These are phyloP conservation scores for Dentipellis sp. DNA, from an alignment of 768 basidiomycete species.

Conservation along the genomic window DNA sequence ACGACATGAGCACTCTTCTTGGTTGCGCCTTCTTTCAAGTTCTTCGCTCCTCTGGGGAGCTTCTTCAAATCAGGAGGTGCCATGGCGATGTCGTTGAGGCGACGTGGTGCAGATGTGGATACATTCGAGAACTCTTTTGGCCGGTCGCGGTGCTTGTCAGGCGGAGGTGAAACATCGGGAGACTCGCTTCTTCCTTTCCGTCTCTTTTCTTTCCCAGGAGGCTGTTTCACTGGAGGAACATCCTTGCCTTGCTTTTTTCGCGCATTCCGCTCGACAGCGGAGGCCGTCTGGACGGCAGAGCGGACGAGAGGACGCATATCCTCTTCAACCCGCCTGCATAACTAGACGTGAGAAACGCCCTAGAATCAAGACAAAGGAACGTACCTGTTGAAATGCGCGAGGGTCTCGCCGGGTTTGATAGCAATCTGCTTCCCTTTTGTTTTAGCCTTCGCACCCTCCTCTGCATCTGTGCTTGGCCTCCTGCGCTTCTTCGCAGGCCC, in stretches of 20 bases:
- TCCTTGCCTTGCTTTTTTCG: conserved; percentile 24
- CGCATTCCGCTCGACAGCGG: conserved; percentile 37
- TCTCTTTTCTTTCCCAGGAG: not conserved
- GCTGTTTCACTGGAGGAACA: conserved; percentile 7
- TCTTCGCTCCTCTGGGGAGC: conserved; percentile 38
- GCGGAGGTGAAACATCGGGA: not conserved
- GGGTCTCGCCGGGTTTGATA: conserved; percentile 61
- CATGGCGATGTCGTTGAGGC: conserved; percentile 63
- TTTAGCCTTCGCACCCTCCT: conserved; percentile 19
- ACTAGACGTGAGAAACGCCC: not conserved
- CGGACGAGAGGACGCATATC: conserved; percentile 58
- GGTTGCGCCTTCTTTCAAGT: conserved; percentile 3
- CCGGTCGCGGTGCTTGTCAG: conserved; percentile 6
- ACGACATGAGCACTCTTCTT: conserved; percentile 32
- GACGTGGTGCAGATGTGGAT: conserved; percentile 48
- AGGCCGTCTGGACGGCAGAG: conserved; percentile 49
- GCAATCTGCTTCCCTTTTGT: conserved; percentile 24
- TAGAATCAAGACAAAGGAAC: conserved; percentile 13
- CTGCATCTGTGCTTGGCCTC: conserved; percentile 15
- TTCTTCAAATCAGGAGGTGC: conserved; percentile 58
- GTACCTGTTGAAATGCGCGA: conserved; percentile 70
- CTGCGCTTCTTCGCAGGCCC: conserved; percentile 21
- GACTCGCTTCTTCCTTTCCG: not conserved
- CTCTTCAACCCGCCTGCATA: conserved; percentile 59
- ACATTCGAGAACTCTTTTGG: conserved; percentile 39